Conservation (phyloP, 1,139 yeast genomes). For the Hanseniaspora uvarum region DNA sequence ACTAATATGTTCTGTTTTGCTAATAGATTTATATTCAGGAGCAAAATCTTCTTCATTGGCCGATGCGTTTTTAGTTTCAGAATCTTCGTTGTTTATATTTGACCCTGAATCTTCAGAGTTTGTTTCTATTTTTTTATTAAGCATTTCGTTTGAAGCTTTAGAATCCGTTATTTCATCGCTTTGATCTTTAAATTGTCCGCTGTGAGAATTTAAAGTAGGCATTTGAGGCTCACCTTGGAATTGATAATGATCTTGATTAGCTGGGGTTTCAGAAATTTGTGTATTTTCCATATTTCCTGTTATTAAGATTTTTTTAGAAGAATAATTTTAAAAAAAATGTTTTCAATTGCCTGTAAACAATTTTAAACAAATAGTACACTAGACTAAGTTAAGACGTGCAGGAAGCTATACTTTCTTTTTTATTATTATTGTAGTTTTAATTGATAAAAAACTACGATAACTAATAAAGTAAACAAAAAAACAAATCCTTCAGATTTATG, state of each 20-base stretch:
- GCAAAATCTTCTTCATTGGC: constrained; percentile 16
- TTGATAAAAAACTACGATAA: neutral
- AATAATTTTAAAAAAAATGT: neutral
- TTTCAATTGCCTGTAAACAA: neutral
- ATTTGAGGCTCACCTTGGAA: neutral
- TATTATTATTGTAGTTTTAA: neutral
- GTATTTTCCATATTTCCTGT: neutral
- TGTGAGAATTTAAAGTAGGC: constrained; percentile 3
- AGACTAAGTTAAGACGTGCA: neutral
- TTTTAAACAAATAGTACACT: neutral
- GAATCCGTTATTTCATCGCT: constrained; percentile 19
- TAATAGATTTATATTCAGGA: neutral
- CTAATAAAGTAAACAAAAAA: too few species aligned
- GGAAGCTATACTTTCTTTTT: neutral
- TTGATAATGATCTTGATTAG: neutral
- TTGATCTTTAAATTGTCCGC: constrained; percentile 23
- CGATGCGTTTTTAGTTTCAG: constrained; percentile 23
- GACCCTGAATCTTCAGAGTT: constrained; percentile 19
- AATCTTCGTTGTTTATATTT: constrained; percentile 22
- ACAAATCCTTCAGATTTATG: too few species aligned
- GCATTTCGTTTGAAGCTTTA: constrained; percentile 3
- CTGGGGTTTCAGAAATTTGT: neutral
- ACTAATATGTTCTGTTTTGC: constrained; percentile 18
- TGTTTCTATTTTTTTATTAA: constrained; percentile 12
- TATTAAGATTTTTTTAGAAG: neutral